Conservation (phyloP, 345 rosid species). For the Brassica nigra region DNA sequence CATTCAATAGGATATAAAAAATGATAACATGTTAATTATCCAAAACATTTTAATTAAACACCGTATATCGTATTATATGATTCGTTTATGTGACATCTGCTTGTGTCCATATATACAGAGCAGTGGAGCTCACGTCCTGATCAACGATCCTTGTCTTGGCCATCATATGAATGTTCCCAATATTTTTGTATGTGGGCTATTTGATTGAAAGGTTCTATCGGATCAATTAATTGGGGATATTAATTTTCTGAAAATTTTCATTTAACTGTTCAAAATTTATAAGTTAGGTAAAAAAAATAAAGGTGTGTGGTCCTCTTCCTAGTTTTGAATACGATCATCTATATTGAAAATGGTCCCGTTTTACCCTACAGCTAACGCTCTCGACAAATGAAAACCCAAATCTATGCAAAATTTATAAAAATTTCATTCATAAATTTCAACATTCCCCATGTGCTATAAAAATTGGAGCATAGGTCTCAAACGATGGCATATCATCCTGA, state of each 20-base stretch:
- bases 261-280: constrained; percentile 10
- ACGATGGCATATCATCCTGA: neutral
- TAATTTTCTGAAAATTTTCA: neutral
- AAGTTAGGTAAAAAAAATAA: constrained; percentile 22
- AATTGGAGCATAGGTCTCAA: neutral
- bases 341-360: constrained; percentile 33
- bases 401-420: constrained; percentile 7
- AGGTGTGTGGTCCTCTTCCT: constrained; percentile 28
- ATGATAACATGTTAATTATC: neutral
- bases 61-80: neutral
- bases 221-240: constrained; percentile 2
- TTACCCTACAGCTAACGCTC: constrained; percentile 35
- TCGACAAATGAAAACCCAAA: constrained; percentile 14
- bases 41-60: neutral
- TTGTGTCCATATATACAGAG: constrained; percentile 28
- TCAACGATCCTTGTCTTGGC: constrained; percentile 19
- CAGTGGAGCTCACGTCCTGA: constrained; percentile 23
- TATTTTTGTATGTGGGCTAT: neutral
- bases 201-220: neutral
- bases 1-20: neutral
- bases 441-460: constrained; percentile 2
- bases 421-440: neutral
- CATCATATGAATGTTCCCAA: constrained; percentile 4
- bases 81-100: neutral
- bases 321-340: constrained; percentile 36